Percentiles rank a stretch among this genome's conserved stretches.
Conservation (phyloP, 805 yeast species). For the Wickerhamia fluorescens region DNA sequence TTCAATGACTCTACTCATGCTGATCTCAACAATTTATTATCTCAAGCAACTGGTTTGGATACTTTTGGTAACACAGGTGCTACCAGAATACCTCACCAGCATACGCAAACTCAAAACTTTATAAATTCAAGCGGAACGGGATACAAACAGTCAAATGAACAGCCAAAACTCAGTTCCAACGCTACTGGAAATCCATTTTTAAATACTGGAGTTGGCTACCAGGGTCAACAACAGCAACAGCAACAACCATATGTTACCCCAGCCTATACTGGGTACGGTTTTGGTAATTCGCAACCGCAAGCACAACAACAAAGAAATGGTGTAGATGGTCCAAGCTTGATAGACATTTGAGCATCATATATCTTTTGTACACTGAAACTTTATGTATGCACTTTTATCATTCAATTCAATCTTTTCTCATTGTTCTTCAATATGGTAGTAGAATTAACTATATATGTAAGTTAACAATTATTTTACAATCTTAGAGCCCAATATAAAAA, state of each 20-base stretch:
- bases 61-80: constrained; percentile 89
- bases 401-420: too few relatives aligned
- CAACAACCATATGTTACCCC: constrained; percentile 44
- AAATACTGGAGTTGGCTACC: constrained; percentile 49
- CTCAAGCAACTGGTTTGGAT: constrained; percentile 86
- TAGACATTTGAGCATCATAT: constrained; percentile 27
- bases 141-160: constrained; percentile 40
- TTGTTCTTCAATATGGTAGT: too few relatives aligned
- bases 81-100: constrained; percentile 85
- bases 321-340: constrained; percentile 39
- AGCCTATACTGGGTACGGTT: constrained; percentile 89
- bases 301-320: constrained; percentile 18
- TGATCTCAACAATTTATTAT: constrained; percentile 70
- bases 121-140: constrained; percentile 89
- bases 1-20: constrained; percentile 41
- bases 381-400: too few relatives aligned
- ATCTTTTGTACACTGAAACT: constrained; percentile 1
- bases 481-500: constrained; percentile 1
- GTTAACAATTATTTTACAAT: constrained; percentile 1
- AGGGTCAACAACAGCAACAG: constrained; percentile 15
- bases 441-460: too few relatives aligned
- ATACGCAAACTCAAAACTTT: constrained; percentile 73
- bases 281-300: constrained; percentile 69
- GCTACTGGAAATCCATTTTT: constrained; percentile 54
- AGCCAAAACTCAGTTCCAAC: constrained; percentile 23